Evolutionary conservation across 352 stramenopile species (phyloP), one percentile per base, ranked within the genome.

Genomic region (Pseudoperonospora humuli): DNA sequence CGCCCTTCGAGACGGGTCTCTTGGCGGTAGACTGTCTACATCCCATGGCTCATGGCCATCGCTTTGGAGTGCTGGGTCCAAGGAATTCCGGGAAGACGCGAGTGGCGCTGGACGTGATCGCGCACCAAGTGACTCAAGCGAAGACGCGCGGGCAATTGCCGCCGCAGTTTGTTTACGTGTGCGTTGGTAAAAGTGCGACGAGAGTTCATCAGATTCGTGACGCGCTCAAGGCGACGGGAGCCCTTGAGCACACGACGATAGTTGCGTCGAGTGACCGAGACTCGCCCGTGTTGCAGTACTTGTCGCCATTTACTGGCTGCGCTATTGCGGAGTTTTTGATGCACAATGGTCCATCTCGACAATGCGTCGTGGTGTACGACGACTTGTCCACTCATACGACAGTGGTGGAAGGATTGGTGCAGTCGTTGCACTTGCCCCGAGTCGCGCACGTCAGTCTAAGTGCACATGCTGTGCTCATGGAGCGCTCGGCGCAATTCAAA

Each of bases 291-390:
- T 51, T 80, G 67, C 78, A 91, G 61, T 91, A 86, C 59, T 57
- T 91, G 29, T 64, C 78, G 38, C 78, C 78, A n/a, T 91, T 91
- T 48, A 69, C 72, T 0, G 78, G 78, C n/a, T 86, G 73, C 38
- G 70, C 74, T 1, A 49, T 91, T 23, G 75, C 74, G 19, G 78
- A 91, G 51, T 82, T 67, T 44, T 72, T 84, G 28, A 83, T 85
- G 70, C 40, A 64, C 7, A 50, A 77, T 20, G 58, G 73, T 39
- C 62, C 38, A 38, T 75, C 67, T 5, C 55, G 41, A n/a, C 67
- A 62, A 5, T 79, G 69, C 44, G 63, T 91, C 6, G 71, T 91
- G 15, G 56, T 91, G 21, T 91, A 91, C 60, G 78, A 91, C 34
- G 78, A 91, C 48, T 41, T 91, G 32, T 70, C 78, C 3, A 77